phyloP scores from a whole-genome alignment of 2,329 filamentous ascomycete species.

The Triangularia setosa region DNA sequence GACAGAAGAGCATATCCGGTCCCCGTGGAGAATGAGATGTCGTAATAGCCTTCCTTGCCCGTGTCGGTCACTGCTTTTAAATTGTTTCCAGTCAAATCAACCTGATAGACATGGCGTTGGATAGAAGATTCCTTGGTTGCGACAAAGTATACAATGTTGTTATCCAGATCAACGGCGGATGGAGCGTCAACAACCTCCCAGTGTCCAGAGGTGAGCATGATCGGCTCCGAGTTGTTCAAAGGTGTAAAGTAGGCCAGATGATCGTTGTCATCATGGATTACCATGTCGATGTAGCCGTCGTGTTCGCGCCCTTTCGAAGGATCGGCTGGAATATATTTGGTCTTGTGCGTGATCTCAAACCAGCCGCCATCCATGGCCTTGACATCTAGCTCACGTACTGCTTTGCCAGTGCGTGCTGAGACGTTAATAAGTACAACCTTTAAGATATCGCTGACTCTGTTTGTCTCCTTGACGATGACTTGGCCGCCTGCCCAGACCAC shows the following conservation, averaged over 20 bases:
- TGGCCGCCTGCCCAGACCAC: constrained; percentile 85
- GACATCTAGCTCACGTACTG: constrained; percentile 75
- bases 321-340: constrained; percentile 82
- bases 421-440: constrained; percentile 86
- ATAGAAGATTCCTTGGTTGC: constrained; percentile 83
- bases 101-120: constrained; percentile 87
- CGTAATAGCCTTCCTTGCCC: constrained; percentile 71
- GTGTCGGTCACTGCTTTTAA: constrained; percentile 72
- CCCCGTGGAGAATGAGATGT: constrained; percentile 76
- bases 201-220: constrained; percentile 79
- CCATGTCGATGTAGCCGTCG: constrained; percentile 89
- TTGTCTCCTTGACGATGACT: constrained; percentile 85
- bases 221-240: constrained; percentile 74
- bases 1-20: constrained; percentile 80
- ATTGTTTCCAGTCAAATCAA: constrained; percentile 74
- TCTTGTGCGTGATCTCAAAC: constrained; percentile 90
- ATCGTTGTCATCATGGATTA: constrained; percentile 82
- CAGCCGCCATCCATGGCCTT: constrained; percentile 88
- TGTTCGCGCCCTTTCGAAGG: constrained; percentile 67
- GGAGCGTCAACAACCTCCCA: constrained; percentile 92
- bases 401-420: constrained; percentile 65
- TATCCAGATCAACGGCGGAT: constrained; percentile 76
- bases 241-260: constrained; percentile 93
- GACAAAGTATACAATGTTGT: constrained; percentile 87
- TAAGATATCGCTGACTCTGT: constrained; percentile 88